Evolutionary conservation across 345 rosid genomes (phyloP), one percentile per base, ranked within the genome.

Genomic region (Boechera divaricarpa): DNA sequence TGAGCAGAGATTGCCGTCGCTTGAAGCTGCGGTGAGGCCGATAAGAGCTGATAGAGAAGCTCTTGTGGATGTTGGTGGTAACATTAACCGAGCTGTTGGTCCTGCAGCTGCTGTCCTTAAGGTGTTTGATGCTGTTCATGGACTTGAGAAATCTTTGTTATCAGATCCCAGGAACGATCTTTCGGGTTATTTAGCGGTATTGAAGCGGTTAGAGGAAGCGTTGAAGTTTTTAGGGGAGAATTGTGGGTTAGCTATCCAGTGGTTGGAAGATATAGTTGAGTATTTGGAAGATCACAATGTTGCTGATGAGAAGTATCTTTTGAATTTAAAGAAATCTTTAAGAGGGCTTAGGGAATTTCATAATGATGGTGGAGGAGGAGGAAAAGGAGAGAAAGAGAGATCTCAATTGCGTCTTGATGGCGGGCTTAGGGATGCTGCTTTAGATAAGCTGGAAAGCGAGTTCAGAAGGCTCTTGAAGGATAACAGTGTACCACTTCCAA

Each of bases 71-170:
- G 99, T 90, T 5, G 93, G 98, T 28, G 99, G 97, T 2, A 96
- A 95, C 77, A 95, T 95, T 75, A 91, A 95, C 83, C 93, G 98
- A 31, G 99, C 99, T 6, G 98, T 95, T 42, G 98, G 96, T 49
- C 99, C 99, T 54, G 99, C 99, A 15, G 98, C 99, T 0, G 97
- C 99, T 0, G 99, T 95, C 67, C 99, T 95, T 44, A 95, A 93
- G 92, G 99, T 95, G 36, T 95, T 95, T 57, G 98, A 93, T 82
- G 98, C 97, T 0, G 98, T 95, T 29, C 97, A 95, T 64, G 99
- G 99, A 24, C 87, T 95, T 21, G 99, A 95, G 81, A 91, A 88
- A 79, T 91, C 95, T 6, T 79, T 95, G 35, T 76, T 95, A 35
- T 93, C 99, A 1, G 98, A 95, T 74, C 98, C 98, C 1, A 81